phyloP scores from a whole-genome alignment of 73 alveolate genomes.

The Uronychia setigera region DNA sequence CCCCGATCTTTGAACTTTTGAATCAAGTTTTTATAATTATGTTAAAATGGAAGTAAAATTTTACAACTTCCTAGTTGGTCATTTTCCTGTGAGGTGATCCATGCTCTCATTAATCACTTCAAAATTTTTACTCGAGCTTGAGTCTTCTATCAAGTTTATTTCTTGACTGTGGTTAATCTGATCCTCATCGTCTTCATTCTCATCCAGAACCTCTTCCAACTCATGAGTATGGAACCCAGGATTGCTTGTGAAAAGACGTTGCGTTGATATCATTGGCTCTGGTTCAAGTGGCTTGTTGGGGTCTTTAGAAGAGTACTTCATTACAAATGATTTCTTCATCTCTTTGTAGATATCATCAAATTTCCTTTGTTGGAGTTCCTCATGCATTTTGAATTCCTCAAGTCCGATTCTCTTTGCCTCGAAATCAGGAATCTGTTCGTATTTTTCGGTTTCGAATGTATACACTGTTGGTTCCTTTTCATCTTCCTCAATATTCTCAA shows the following conservation, averaged over 20 bases:
- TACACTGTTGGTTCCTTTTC: not conserved
- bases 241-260: not conserved
- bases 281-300: not conserved
- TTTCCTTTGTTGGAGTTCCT: not conserved
- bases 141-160: too few species aligned
- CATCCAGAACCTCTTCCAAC: too few species aligned
- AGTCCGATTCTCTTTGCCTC: not conserved
- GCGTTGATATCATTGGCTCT: not conserved
- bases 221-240: too few species aligned
- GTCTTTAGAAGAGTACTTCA: not conserved
- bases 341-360: not conserved
- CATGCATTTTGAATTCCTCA: not conserved
- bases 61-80: too few species aligned
- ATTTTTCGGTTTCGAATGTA: not conserved
- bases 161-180: too few species aligned
- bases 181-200: too few species aligned
- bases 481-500: not conserved
- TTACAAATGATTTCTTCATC: not conserved
- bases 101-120: too few species aligned
- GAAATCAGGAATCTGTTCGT: not conserved
- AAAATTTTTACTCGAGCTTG: too few species aligned
- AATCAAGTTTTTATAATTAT: too few species aligned
- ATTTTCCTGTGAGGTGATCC: too few species aligned
- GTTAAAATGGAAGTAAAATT: too few species aligned
- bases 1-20: too few species aligned